Conservation (phyloP, 768 basidiomycete species). For the Pholiota molesta region DNA sequence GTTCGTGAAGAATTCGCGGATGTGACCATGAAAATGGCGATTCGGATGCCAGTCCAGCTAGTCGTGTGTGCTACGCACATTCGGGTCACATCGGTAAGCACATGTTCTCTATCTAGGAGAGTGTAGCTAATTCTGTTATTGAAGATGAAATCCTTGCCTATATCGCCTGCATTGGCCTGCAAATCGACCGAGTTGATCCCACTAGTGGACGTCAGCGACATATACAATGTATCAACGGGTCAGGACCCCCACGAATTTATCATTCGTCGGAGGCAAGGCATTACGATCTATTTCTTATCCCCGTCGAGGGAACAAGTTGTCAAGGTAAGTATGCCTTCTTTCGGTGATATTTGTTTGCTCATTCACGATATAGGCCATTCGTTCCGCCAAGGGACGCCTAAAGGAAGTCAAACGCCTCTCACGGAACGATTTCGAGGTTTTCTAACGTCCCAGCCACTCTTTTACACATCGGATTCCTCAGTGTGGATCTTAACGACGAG, state of each 20-base stretch:
- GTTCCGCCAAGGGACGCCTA: conserved; percentile 73
- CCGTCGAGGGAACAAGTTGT: conserved; percentile 69
- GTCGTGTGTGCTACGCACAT: conserved; percentile 72
- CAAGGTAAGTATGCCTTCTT: conserved; percentile 48
- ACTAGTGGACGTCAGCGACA: conserved; percentile 81
- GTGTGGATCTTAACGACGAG: conserved; percentile 73
- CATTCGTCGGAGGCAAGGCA: conserved; percentile 72
- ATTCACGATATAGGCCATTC: conserved; percentile 55
- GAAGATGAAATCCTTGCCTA: conserved; percentile 70
- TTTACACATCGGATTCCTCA: conserved; percentile 85
- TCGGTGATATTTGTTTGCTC: background rate
- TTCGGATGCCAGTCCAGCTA: conserved; percentile 73
- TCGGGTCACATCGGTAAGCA: conserved; percentile 72
- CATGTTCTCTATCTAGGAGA: background rate
- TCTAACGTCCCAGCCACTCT: conserved; percentile 86
- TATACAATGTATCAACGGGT: conserved; percentile 80
- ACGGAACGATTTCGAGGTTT: conserved; percentile 74
- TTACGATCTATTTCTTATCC: conserved; percentile 79
- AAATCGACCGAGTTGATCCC: conserved; percentile 83
- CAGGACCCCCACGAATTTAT: conserved; percentile 79
- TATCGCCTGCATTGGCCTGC: conserved; percentile 70
- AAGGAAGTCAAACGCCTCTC: conserved; percentile 55
- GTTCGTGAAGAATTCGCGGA: conserved; percentile 52
- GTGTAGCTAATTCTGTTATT: background rate
- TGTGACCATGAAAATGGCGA: conserved; percentile 68